Conservation (phyloP, 2,329 filamentous ascomycete species). For the Chaetomium globosum region DNA sequence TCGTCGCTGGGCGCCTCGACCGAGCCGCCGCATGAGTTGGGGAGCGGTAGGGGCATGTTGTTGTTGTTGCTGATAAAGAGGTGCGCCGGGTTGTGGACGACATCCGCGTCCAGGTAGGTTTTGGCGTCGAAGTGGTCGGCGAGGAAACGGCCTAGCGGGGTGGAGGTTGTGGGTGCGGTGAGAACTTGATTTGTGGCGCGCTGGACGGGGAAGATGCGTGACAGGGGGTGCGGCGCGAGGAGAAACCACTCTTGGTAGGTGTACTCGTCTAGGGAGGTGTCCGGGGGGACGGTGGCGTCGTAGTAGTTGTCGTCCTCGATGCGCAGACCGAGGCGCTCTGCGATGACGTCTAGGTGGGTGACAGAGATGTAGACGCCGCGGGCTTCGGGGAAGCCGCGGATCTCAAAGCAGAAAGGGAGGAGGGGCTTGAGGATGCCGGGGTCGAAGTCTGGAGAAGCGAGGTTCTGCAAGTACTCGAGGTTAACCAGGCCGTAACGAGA, state of each 20-base stretch:
- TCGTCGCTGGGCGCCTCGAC: constrained; percentile 1
- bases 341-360: not conserved
- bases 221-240: constrained; percentile 3
- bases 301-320: constrained; percentile 1
- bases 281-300: not conserved
- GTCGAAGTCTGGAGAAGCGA: not conserved
- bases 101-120: not conserved
- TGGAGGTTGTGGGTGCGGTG: not conserved
- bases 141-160: not conserved
- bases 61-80: not conserved
- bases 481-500: constrained; percentile 5
- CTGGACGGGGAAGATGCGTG: not conserved
- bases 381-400: constrained; percentile 4
- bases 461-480: not conserved
- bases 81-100: not conserved
- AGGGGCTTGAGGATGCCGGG: not conserved
- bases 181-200: constrained; percentile 1
- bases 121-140: constrained; percentile 11
- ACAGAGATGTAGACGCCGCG: constrained; percentile 7
- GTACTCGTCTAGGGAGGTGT: not conserved
- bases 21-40: constrained; percentile 4
- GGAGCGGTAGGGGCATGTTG: not conserved
- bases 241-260: constrained; percentile 11
- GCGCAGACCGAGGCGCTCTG: constrained; percentile 3
- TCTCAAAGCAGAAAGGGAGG: not conserved